Evolutionary conservation across 192 early-diverging fungal genomes (phyloP).

Genomic region (Paraglomus brasilianum): DNA sequence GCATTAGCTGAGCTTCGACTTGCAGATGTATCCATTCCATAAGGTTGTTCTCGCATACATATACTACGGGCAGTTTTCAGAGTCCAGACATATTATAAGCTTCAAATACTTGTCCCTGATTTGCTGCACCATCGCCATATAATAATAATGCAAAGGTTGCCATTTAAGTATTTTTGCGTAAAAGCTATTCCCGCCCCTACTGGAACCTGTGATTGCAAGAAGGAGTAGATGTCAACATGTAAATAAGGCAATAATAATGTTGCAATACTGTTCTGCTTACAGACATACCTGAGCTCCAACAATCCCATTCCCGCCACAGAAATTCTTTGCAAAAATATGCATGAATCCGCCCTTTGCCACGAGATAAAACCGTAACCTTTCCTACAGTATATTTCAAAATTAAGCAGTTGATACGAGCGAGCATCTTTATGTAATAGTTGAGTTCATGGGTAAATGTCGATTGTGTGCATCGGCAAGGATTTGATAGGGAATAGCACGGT

Average conservation of each 20-base stretch:
- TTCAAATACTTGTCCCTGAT: slow-evolving; percentile 99
- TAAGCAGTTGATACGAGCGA: too few relatives aligned
- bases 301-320: slow-evolving; percentile 99
- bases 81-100: slow-evolving; percentile 99
- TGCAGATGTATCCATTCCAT: slow-evolving; percentile 96
- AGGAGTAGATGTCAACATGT: too few relatives aligned
- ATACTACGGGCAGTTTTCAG: slow-evolving; percentile 89
- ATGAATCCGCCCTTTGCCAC: slow-evolving; percentile 99
- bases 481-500: slow-evolving; percentile 63
- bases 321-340: slow-evolving; percentile 97
- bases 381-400: too few relatives aligned
- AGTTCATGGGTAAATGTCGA: too few relatives aligned
- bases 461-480: slow-evolving; percentile 80
- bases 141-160: slow-evolving; percentile 81
- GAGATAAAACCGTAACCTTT: slow-evolving; percentile 84
- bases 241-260: too few relatives aligned
- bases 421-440: too few relatives aligned
- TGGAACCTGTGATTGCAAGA: slow-evolving; percentile 60
- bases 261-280: too few relatives aligned
- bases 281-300: slow-evolving; percentile 86
- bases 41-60: slow-evolving; percentile 99
- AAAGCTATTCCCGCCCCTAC: slow-evolving; percentile 85
- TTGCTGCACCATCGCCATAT: slow-evolving; percentile 97
- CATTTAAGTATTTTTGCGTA: slow-evolving; percentile 86
- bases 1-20: slow-evolving; percentile 88